Base-by-base conservation (phyloP, 805 yeast genomes). In the Barnettozyma wickerhamii region DNA sequence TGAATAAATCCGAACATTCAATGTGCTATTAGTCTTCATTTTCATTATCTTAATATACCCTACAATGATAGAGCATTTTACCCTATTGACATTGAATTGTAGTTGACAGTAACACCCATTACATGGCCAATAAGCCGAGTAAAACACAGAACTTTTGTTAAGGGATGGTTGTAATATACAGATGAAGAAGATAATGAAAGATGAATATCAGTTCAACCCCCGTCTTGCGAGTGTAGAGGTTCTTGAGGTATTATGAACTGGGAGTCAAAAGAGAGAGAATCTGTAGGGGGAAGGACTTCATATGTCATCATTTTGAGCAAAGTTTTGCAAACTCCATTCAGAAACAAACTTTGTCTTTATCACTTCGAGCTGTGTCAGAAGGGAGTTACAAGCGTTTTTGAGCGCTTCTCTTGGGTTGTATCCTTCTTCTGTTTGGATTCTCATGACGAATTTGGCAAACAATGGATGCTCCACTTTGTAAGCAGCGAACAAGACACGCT, bases 391-490 rank as follows among this genome's bases (percentile, higher is more conserved):
- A 3, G 99, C 98, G 53, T 84, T 86, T 56, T 77, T 84, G 56
- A 93, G 72, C 1, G 98, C 98, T 44, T 83, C 88, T 56, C 81
- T 79, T 23, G 99, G 99, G 30, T 88, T 75, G 60, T 89, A 89
- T 38, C 93, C 96, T 52, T 93, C 98, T 54, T 87, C 95, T 0
- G 98, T 91, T 64, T 93, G 99, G 28, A 93, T 76, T 66, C 99
- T 79, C 79, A 93, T 78, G 34, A 91, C 81, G 55, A 93, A 93
- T 62, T 86, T 87, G 30, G 99, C 97, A 65, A 93, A 93, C 49
- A 93, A 71, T 7, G 99, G 99, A 66, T 93, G 99, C 66, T 93
- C 98, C 33, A 93, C 89, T 63, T 93, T 93, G 72, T 93, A 93
- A 27, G 98, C 99, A 33, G 95, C 98, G 62, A 90, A 93, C 27